Conservation (phyloP, 345 rosid species). For the Eucalyptus regnans region DNA sequence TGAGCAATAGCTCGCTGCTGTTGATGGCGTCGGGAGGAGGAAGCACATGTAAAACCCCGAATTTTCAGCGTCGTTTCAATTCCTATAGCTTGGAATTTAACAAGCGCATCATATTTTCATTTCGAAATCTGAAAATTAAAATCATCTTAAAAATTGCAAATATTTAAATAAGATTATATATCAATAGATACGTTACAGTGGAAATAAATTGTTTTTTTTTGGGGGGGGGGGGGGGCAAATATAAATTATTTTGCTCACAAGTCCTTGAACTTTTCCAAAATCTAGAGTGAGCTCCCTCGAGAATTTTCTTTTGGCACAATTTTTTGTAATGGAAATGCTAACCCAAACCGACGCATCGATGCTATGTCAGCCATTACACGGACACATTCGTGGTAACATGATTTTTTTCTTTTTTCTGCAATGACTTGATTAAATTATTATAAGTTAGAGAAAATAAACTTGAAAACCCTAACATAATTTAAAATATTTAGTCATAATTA, state of each 20-base stretch:
- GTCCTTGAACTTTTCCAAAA: background rate
- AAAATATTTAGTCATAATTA: background rate
- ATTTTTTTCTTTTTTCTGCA: fast-evolving
- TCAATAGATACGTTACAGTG: background rate
- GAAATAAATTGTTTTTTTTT: background rate
- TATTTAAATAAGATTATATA: background rate
- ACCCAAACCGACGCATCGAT: fast-evolving
- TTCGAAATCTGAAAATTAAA: background rate
- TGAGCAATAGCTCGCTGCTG: background rate
- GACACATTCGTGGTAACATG: fast-evolving
- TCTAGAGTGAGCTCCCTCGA: fast-evolving
- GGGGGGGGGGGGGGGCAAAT: too few relatives aligned
- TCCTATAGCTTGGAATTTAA: background rate
- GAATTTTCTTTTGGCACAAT: background rate
- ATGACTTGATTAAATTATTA: background rate
- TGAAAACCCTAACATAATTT: background rate
- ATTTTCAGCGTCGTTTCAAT: background rate
- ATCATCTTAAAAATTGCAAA: background rate
- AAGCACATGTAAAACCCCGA: background rate
- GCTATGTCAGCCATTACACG: fast-evolving
- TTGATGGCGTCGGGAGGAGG: background rate
- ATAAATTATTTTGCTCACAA: background rate
- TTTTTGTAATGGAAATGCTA: fast-evolving
- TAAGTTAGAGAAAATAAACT: background rate
- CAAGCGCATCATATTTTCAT: background rate